Evolutionary conservation across 1,284 basidiomycete genomes (phyloP), one percentile per base, ranked within the genome.

Genomic region (Sanghuangporus sanghuang): DNA sequence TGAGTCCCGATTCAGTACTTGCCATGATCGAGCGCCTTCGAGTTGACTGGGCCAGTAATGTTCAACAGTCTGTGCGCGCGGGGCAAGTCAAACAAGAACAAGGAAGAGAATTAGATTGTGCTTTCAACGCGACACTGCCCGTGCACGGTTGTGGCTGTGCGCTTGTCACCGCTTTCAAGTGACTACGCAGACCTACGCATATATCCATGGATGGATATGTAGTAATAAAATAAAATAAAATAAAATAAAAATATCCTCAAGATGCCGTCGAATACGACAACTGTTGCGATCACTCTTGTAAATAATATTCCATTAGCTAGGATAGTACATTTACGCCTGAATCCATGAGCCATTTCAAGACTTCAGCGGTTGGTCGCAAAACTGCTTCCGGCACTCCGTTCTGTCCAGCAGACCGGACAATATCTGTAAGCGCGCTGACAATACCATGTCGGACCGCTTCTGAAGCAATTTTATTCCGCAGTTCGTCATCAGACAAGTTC

Each of bases 401-500:
- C 11, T 64, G 50, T 35, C 66, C 66, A n/a, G 64, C 66, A 23
- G 64, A 63, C 52, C 62, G 70, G 40, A 90, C 68, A 42, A 80
- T 80, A 35, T 74, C 73, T 52, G 89, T 73, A 27, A 80, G 74
- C 1, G 82, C 83, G 54, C 73, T 70, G 11, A 80, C 71, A 35
- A 90, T 69, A n/a, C 82, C 81, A 23, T 79, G 74, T 49, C 78
- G 77, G 61, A 78, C 76, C 11, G 80, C 81, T 67, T 85, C 83
- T 42, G 78, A 75, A 6, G 74, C 75, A 23, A 90, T 71, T 59
- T 73, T 71, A 62, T 76, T 75, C 59, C 76, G 73, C 23, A 73
- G 70, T 8, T 71, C 69, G 42, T 71, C 68, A 65, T 81, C 78
- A 27, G 77, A 67, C 21, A 82, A 73, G 60, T 76, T 79, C 11